Evolutionary conservation across 768 basidiomycete genomes (phyloP).

Genomic region (Boletus subparvulus): DNA sequence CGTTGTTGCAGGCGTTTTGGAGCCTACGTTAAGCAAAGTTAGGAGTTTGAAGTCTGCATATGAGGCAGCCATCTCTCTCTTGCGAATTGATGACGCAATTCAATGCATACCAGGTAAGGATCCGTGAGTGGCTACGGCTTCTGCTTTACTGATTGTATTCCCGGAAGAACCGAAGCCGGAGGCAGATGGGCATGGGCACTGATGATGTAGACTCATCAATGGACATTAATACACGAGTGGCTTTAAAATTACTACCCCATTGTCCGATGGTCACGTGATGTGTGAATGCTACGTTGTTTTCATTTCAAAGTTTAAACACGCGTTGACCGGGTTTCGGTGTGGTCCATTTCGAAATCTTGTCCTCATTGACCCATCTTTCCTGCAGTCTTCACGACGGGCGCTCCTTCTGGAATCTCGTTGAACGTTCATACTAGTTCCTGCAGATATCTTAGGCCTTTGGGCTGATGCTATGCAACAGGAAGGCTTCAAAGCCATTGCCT

Average conservation of each 20-base stretch:
- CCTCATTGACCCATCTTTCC: conserved; percentile 6
- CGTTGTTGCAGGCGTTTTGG: conserved; percentile 86
- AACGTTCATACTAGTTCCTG: conserved; percentile 20
- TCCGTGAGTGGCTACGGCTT: conserved; percentile 1
- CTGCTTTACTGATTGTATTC: conserved; percentile 17
- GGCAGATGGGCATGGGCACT: conserved; percentile 76
- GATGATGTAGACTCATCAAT: conserved; percentile 16
- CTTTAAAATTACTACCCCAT: not conserved
- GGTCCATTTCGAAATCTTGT: conserved; percentile 23
- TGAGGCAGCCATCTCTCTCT: conserved; percentile 90
- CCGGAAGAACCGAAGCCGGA: conserved; percentile 67
- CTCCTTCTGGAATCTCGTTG: conserved; percentile 5
- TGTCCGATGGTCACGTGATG: conserved; percentile 31
- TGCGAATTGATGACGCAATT: conserved; percentile 96
- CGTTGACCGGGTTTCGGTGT: conserved; percentile 15
- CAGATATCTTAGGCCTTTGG: conserved; percentile 33
- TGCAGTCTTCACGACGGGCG: conserved; percentile 9
- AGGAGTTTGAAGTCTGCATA: conserved; percentile 96
- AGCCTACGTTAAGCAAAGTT: conserved; percentile 97
- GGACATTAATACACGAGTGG: conserved; percentile 10
- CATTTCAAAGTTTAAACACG: conserved; percentile 14
- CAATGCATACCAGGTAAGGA: conserved; percentile 81
- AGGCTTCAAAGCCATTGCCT: conserved; percentile 31
- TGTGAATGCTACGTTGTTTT: conserved; percentile 20
- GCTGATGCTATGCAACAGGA: conserved; percentile 57